Evolutionary conservation across 2,329 filamentous ascomycete species (phyloP).

Genomic region (Sporothrix mexicana): DNA sequence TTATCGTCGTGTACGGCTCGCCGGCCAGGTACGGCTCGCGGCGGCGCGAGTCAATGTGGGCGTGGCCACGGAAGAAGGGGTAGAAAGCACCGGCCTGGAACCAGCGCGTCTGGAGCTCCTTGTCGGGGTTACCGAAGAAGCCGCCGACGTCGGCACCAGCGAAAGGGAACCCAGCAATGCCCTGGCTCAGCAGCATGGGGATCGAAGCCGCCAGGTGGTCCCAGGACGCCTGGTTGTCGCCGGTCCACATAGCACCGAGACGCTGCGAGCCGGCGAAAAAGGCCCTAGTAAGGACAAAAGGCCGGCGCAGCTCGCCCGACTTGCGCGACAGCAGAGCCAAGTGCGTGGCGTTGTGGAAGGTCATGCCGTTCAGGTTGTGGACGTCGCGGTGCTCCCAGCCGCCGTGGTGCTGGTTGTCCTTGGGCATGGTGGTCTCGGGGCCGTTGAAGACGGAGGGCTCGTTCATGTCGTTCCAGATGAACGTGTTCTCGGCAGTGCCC

Average conservation of each 20-base stretch:
- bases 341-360: constrained; percentile 92
- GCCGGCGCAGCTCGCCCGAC: constrained; percentile 81
- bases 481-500: constrained; percentile 83
- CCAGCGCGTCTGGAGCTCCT: constrained; percentile 90
- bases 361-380: constrained; percentile 95
- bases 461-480: constrained; percentile 99
- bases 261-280: constrained; percentile 93
- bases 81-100: constrained; percentile 97
- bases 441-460: constrained; percentile 99
- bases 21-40: constrained; percentile 90
- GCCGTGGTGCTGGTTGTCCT: constrained; percentile 91
- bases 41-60: constrained; percentile 93
- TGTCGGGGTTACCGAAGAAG: constrained; percentile 96
- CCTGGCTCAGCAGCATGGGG: constrained; percentile 92
- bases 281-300: constrained; percentile 90
- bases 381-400: constrained; percentile 97
- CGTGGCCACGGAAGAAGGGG: constrained; percentile 96
- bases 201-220: constrained; percentile 85
- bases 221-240: constrained; percentile 95
- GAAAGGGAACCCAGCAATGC: constrained; percentile 92
- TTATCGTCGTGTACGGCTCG: constrained; percentile 83
- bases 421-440: constrained; percentile 97
- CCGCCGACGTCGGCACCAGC: constrained; percentile 94
- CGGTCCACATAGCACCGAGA: constrained; percentile 96
- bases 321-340: constrained; percentile 83